A percentile compares a stretch with the other conserved stretches of the same genome.
These are phyloP conservation scores for Agaricus blazei DNA, from an alignment of 768 basidiomycete species.

Conservation along the genomic window DNA sequence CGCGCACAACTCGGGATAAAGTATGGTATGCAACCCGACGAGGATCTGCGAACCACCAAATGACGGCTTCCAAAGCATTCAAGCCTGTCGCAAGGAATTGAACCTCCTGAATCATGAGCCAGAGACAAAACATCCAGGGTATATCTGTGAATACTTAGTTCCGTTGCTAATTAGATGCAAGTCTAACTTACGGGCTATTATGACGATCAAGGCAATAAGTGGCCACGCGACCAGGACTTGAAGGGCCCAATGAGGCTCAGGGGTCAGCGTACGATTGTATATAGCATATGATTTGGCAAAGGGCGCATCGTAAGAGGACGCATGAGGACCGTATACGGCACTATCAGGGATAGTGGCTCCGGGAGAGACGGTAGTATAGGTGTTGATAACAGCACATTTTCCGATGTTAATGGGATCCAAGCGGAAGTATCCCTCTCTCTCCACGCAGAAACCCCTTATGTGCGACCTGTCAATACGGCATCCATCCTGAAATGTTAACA, in stretches of 20 bases:
- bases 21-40: conserved; percentile 34
- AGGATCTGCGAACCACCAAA: conserved; percentile 38
- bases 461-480: conserved; percentile 36
- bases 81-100: conserved; percentile 18
- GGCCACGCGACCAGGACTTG: conserved; percentile 35
- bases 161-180: not conserved
- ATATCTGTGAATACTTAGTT: conserved; percentile 23
- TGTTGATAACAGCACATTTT: conserved; percentile 32
- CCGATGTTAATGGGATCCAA: conserved; percentile 35
- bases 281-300: conserved; percentile 30
- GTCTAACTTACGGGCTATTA: conserved; percentile 26
- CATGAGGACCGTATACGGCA: conserved; percentile 40
- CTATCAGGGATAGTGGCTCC: conserved; percentile 31
- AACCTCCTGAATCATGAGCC: conserved; percentile 32
- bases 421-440: conserved; percentile 38
- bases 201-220: conserved; percentile 27
- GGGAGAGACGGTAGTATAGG: conserved; percentile 38
- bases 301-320: conserved; percentile 35
- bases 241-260: conserved; percentile 26
- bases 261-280: conserved; percentile 32
- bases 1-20: conserved; percentile 33
- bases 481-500: conserved; percentile 38
- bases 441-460: conserved; percentile 40
- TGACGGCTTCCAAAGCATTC: conserved; percentile 34
- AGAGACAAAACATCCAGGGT: conserved; percentile 37